phyloP scores from a whole-genome alignment of 2,329 filamentous ascomycete species.

The Colletotrichum tropicale region DNA sequence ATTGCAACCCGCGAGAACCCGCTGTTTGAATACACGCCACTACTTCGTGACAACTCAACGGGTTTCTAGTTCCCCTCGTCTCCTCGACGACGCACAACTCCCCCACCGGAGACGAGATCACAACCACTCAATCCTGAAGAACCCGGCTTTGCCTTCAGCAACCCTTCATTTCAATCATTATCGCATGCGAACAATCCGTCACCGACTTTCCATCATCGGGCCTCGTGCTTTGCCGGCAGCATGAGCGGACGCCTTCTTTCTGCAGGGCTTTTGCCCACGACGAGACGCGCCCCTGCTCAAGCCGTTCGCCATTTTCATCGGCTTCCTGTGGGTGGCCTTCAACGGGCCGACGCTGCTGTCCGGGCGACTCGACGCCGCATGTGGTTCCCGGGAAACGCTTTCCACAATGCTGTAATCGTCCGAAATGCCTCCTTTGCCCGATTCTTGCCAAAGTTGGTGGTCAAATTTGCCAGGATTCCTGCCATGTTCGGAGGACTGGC shows the following conservation, averaged over 20 bases:
- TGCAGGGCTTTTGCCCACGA: slow-evolving; percentile 71
- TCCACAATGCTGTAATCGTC: slow-evolving; percentile 77
- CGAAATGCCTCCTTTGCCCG: slow-evolving; percentile 69
- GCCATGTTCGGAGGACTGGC: slow-evolving; percentile 91
- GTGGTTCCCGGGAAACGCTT: slow-evolving; percentile 82
- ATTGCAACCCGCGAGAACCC: slow-evolving; percentile 5
- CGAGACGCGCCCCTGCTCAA: slow-evolving; percentile 63
- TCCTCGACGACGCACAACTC: background rate
- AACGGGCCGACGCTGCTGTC: slow-evolving; percentile 68
- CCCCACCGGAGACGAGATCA: background rate
- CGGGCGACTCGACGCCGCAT: slow-evolving; percentile 66
- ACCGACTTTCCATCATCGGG: background rate
- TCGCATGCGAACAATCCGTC: slow-evolving; percentile 3
- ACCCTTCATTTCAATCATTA: background rate
- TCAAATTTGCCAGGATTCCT: slow-evolving; percentile 87
- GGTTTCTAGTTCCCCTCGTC: background rate
- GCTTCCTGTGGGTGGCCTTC: slow-evolving; percentile 70
- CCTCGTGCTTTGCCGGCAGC: slow-evolving; percentile 30
- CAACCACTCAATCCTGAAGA: background rate
- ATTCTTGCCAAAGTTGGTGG: slow-evolving; percentile 82
- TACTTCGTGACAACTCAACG: slow-evolving; percentile 1
- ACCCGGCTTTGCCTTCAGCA: background rate
- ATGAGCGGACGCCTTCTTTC: slow-evolving; percentile 80
- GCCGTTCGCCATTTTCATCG: slow-evolving; percentile 69
- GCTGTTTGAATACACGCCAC: background rate